Base-by-base conservation (phyloP, 139 green algal species). In the Chlamydomonas incerta region DNA sequence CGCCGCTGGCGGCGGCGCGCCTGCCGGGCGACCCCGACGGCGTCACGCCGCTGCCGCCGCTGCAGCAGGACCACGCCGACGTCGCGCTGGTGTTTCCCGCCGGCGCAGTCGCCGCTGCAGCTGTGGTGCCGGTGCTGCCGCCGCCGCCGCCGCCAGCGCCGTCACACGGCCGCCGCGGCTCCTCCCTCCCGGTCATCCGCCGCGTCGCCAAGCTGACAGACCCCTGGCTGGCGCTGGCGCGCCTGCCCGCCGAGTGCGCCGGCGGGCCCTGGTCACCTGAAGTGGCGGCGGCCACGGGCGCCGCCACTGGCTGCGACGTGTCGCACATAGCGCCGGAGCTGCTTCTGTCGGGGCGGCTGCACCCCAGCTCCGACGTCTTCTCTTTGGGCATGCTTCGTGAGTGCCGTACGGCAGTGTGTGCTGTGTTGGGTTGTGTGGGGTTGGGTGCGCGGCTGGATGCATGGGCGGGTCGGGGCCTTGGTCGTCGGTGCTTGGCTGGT, bases 321-420 rank as follows among this genome's bases (percentile, higher is more conserved):
- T 70, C 82, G 15, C 83, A 91, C 68, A 85, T 91, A 77, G 77
- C 88, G n/a, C 88, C 88, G 20, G 88, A 91, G 83, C 73, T 91
- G 75, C 88, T 91, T 34, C 68, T 72, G 41, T 60, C 82, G 29
- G 88, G 88, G 5, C 58, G 57, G 23, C 69, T 91, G 63, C 65
- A 75, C 35, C 66, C 81, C 37, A 52, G 57, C 20, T 80, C 68
- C 0, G 88, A 91, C 69, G 83, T 91, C 20, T 91, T 87, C 77
- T 87, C 73, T 9, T 77, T 91, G 33, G 88, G 77, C 33, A 72
- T 95, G 21, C 80, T 95, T 21, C 34, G 79, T 85, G 79, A 75
- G 79, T 75, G n/a, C n/a, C n/a, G n/a, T n/a, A n/a, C n/a, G n/a
- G n/a, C n/a, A n/a, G n/a, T n/a, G n/a, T n/a, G n/a, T n/a, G n/a